Conservation (phyloP, 257 asterid genomes). For the Mentha longifolia region DNA sequence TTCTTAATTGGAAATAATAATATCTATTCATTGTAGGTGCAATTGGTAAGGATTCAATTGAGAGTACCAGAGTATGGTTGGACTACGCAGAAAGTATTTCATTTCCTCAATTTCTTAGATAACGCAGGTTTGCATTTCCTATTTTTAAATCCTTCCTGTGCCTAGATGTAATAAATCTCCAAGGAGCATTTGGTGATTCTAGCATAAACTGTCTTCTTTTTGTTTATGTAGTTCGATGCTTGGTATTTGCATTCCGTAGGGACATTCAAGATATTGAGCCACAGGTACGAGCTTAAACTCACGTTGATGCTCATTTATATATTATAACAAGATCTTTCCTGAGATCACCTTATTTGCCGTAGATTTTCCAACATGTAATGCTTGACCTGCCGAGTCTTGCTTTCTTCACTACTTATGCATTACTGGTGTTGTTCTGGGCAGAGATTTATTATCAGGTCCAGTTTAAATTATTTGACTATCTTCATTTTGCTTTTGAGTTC, state of each 20-base stretch:
- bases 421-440: conserved; percentile 94
- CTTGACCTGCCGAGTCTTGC: conserved; percentile 94
- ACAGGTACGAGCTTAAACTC: conserved; percentile 54
- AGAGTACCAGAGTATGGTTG: conserved; percentile 98
- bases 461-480: background rate
- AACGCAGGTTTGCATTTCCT: conserved; percentile 66
- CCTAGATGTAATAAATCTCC: background rate
- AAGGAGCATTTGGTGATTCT: background rate
- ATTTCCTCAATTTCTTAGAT: conserved; percentile 92
- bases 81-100: conserved; percentile 99
- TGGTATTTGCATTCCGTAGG: conserved; percentile 76
- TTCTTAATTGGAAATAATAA: background rate
- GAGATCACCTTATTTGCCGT: conserved; percentile 27
- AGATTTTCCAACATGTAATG: conserved; percentile 90
- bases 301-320: conserved; percentile 26
- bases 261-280: conserved; percentile 74
- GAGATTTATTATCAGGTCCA: conserved; percentile 93
- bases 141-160: conserved; percentile 1
- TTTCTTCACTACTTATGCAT: conserved; percentile 97
- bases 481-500: conserved; percentile 22
- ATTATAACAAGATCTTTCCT: conserved; percentile 20
- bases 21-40: conserved; percentile 53
- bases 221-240: conserved; percentile 72
- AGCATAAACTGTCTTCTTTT: background rate
- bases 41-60: conserved; percentile 85